Base-by-base conservation (phyloP, 805 yeast genomes). In the Kluyveromyces dobzhanskii region DNA sequence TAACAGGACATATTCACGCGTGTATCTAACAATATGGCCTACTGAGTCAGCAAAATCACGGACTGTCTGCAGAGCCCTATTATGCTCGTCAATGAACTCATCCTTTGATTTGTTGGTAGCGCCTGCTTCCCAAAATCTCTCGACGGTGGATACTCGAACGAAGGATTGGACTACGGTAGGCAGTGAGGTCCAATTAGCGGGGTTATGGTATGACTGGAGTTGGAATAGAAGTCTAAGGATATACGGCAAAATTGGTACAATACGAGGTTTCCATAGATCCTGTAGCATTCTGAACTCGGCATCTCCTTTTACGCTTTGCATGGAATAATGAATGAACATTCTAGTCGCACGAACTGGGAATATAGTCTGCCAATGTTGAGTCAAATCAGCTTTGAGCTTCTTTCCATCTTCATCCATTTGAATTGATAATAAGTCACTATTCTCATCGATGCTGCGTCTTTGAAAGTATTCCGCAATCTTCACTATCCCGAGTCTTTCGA, bases 71-170 rank as follows among this genome's bases (percentile, higher is more conserved):
- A 92, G 85, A 0, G 98, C 97, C 56, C 83, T 86, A 42, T 85
- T 94, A 52, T 80, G 87, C 56, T 92, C 97, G 56, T 85, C 95
- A 46, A 92, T 80, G 49, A 92, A 94, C 25, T 92, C 87, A 56
- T 92, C 97, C 52, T 85, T 82, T 2, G 95, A 79, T 61, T 92
- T 95, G 42, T 85, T 83, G 1, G 96, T 85, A 17, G 94, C 94
- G 13, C 98, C 98, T 44, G 87, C 94, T 56, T 94, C 97, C 99
- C 99, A 92, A 59, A 92, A 92, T 52, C 97, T 70, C 64, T 92
- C 99, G 56, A 80, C 78, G 36, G 94, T 82, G 44, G 94, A 81
- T 51, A 85, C 81, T 47, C 75, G 74, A n/a, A 90, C 95, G 66
- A 94, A 90, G 1, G 90, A 71, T 57, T 85, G 95, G 1, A 92